Evolutionary conservation across 2,329 filamentous ascomycete genomes (phyloP).

Genomic region (Aureobasidium sp.): DNA sequence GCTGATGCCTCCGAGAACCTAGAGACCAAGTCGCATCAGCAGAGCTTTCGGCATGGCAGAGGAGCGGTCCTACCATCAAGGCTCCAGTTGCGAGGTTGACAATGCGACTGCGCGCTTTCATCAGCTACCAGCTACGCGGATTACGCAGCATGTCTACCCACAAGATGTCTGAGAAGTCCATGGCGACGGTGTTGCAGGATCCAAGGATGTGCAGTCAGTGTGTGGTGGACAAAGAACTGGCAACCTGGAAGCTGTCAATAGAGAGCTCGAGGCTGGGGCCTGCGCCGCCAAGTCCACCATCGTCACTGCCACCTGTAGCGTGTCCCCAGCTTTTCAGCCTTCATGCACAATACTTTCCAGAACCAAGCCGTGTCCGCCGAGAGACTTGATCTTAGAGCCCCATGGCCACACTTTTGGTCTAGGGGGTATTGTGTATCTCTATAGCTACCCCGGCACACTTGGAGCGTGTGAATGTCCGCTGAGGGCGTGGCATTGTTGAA

Average conservation of each 20-base stretch:
- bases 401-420: too few relatives aligned
- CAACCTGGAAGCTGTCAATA: constrained; percentile 5
- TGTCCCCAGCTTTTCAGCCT: too few relatives aligned
- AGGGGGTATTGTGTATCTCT: too few relatives aligned
- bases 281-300: not conserved
- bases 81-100: constrained; percentile 58
- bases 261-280: not conserved
- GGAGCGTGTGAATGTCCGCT: too few relatives aligned
- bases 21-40: not conserved
- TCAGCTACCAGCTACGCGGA: not conserved
- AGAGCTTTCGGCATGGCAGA: too few relatives aligned
- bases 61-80: not conserved
- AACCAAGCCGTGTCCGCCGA: too few relatives aligned
- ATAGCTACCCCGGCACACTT: too few relatives aligned
- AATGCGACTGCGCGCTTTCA: constrained; percentile 58
- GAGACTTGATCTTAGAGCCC: too few relatives aligned
- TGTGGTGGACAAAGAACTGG: not conserved
- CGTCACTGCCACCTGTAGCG: too few relatives aligned
- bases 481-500: not conserved
- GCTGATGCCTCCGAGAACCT: constrained; percentile 60
- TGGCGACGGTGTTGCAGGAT: constrained; percentile 33
- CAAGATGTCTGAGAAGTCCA: constrained; percentile 93
- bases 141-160: constrained; percentile 31
- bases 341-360: too few relatives aligned
- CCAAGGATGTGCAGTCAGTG: not conserved